A percentile compares a stretch with the other conserved stretches of the same genome.
phyloP scores from a whole-genome alignment of 2,329 filamentous ascomycete species.

The Paecilomyces niveus region DNA sequence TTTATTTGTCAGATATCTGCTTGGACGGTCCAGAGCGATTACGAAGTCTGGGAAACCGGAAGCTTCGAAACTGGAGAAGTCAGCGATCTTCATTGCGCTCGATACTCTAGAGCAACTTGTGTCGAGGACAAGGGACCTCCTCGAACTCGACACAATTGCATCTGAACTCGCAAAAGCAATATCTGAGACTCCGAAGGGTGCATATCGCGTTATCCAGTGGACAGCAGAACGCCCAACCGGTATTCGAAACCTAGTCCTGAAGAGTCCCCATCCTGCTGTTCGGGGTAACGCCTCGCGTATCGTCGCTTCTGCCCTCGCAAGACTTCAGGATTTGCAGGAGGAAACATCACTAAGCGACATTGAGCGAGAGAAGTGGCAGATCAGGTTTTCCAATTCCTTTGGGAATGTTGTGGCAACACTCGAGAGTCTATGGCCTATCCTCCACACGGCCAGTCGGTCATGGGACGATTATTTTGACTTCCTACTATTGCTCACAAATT shows the following conservation, averaged over 20 bases:
- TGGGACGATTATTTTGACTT: constrained; percentile 74
- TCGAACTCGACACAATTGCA: constrained; percentile 54
- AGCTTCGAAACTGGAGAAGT: constrained; percentile 39
- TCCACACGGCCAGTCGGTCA: constrained; percentile 55
- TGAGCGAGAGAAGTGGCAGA: constrained; percentile 17
- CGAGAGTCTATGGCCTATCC: constrained; percentile 52
- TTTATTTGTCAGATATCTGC: constrained; percentile 57
- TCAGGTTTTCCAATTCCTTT: constrained; percentile 21
- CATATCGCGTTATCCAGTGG: constrained; percentile 55
- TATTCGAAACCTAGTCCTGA: constrained; percentile 59
- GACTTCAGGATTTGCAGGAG: constrained; percentile 40
- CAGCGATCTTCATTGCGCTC: constrained; percentile 35
- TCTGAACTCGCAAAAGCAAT: constrained; percentile 46
- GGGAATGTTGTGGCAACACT: constrained; percentile 42
- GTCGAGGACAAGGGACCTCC: constrained; percentile 61
- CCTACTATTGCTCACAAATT: constrained; percentile 57
- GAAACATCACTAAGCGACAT: constrained; percentile 17
- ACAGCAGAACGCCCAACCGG: constrained; percentile 49
- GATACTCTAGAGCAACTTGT: constrained; percentile 70
- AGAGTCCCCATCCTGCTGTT: constrained; percentile 51
- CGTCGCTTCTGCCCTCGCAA: constrained; percentile 47
- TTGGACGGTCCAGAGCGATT: constrained; percentile 50
- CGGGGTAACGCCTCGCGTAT: constrained; percentile 47
- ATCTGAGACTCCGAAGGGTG: constrained; percentile 47
- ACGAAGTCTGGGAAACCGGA: constrained; percentile 44